Evolutionary conservation across 2,329 filamentous ascomycete species (phyloP).

Genomic region (Ophiostoma sp.): DNA sequence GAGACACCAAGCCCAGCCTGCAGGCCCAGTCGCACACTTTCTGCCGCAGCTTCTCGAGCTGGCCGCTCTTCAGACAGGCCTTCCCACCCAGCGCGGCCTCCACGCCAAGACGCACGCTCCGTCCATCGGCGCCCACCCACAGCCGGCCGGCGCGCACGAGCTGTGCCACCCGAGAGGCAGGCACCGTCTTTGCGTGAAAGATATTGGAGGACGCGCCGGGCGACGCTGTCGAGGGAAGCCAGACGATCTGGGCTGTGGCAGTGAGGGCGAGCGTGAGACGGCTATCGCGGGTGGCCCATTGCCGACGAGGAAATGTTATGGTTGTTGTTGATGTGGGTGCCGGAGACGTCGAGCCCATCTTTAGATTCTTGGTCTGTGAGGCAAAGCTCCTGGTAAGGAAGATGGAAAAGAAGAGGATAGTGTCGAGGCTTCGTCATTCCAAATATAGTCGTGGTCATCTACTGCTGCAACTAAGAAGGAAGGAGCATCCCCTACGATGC

Average conservation of each 20-base stretch:
- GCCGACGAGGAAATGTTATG: conserved; percentile 15
- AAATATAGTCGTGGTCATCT: not conserved
- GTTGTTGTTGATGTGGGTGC: not conserved
- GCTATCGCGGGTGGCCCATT: conserved; percentile 19
- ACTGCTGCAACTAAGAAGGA: not conserved
- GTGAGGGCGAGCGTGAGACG: conserved; percentile 19
- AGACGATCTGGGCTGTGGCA: conserved; percentile 24
- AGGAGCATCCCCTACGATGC: not conserved
- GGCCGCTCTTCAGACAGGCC: not conserved
- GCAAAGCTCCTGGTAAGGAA: not conserved
- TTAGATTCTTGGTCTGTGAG: no score
- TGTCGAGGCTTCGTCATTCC: not conserved
- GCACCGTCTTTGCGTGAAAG: not conserved
- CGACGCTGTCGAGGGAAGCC: not conserved
- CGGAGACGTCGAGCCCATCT: not conserved
- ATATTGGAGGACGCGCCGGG: conserved; percentile 5
- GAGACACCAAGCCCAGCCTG: conserved; percentile 17
- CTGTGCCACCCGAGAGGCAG: conserved; percentile 24
- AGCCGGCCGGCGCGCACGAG: conserved; percentile 26
- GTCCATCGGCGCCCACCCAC: conserved; percentile 24
- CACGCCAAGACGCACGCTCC: conserved; percentile 20
- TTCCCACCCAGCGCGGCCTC: conserved; percentile 19
- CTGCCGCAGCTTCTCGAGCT: not conserved
- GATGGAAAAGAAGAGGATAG: not conserved
- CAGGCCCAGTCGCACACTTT: conserved; percentile 18